Evolutionary conservation across 768 basidiomycete species (phyloP).

Genomic region (Phylloporus arenicola): DNA sequence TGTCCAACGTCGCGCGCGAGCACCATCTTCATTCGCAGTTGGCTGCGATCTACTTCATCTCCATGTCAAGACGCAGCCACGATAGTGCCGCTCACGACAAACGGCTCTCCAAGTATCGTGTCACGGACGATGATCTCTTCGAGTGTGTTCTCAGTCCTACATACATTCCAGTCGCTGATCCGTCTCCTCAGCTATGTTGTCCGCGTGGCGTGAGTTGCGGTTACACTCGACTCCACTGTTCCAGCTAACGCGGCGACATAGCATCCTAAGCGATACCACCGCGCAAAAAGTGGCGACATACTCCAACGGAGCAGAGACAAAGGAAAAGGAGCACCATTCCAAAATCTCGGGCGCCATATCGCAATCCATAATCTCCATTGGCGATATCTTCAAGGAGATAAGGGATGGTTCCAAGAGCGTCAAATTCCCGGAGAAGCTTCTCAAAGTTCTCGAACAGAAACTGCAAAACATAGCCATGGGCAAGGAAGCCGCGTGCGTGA

Average conservation of each 20-base stretch:
- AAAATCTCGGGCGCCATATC: conserved; percentile 61
- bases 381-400: conserved; percentile 77
- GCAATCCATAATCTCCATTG: conserved; percentile 51
- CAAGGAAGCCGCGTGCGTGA: conserved; percentile 76
- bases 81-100: conserved; percentile 65
- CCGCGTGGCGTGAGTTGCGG: conserved; percentile 68
- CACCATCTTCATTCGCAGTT: conserved; percentile 1
- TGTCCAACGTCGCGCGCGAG: neutral
- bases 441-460: conserved; percentile 87
- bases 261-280: conserved; percentile 68
- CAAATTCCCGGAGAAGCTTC: conserved; percentile 89
- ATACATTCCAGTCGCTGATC: conserved; percentile 4
- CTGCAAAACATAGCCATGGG: conserved; percentile 93
- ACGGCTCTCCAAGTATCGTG: conserved; percentile 68
- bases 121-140: conserved; percentile 83
- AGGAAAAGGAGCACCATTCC: conserved; percentile 62
- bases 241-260: conserved; percentile 27
- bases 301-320: conserved; percentile 35
- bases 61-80: conserved; percentile 72
- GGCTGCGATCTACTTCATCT: conserved; percentile 14
- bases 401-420: conserved; percentile 77
- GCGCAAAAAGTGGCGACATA: conserved; percentile 46
- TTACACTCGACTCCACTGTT: neutral
- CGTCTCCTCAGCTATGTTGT: conserved; percentile 59
- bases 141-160: conserved; percentile 46